Evolutionary conservation across 495 filamentous ascomycete species (phyloP).

Genomic region (Tetracladium marchalianum): DNA sequence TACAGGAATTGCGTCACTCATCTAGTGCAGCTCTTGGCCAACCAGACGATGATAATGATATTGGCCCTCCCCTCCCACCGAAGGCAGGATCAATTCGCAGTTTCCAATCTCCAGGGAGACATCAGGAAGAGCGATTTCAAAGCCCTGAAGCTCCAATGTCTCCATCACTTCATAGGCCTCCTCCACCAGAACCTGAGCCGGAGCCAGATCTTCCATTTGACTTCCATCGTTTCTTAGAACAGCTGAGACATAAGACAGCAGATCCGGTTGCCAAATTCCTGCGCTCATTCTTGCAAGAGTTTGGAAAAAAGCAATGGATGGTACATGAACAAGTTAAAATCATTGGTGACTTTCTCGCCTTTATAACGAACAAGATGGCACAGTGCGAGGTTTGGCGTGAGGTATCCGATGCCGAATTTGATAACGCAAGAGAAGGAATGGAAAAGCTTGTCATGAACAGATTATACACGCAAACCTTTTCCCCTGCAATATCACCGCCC

Average conservation of each 20-base stretch:
- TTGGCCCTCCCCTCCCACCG: conserved; percentile 38
- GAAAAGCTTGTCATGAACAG: conserved; percentile 99
- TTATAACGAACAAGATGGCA: conserved; percentile 98
- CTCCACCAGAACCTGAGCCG: conserved; percentile 77
- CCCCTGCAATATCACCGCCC: conserved; percentile 77
- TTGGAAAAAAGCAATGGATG: conserved; percentile 98
- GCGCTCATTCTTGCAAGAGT: conserved; percentile 86
- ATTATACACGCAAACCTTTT: conserved; percentile 92
- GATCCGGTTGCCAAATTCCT: conserved; percentile 95
- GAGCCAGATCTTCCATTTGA: conserved; percentile 90
- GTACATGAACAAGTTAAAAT: conserved; percentile 99
- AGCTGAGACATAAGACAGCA: conserved; percentile 87
- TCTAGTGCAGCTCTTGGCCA: conserved; percentile 23
- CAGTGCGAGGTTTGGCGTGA: conserved; percentile 94
- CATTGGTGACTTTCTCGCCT: conserved; percentile 91
- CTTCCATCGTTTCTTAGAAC: conserved; percentile 94
- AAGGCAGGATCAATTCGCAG: conserved; percentile 32
- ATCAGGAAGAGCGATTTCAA: conserved; percentile 26
- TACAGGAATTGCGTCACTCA: conserved; percentile 34
- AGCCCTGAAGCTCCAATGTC: conserved; percentile 34
- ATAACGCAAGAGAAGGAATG: conserved; percentile 98
- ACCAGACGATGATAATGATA: conserved; percentile 30
- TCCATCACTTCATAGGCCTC: conserved; percentile 53
- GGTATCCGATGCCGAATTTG: conserved; percentile 93
- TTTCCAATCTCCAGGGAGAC: conserved; percentile 21